These are phyloP conservation scores for Calocybe gambosa DNA, from an alignment of 1,284 basidiomycete species.

Conservation along the genomic window DNA sequence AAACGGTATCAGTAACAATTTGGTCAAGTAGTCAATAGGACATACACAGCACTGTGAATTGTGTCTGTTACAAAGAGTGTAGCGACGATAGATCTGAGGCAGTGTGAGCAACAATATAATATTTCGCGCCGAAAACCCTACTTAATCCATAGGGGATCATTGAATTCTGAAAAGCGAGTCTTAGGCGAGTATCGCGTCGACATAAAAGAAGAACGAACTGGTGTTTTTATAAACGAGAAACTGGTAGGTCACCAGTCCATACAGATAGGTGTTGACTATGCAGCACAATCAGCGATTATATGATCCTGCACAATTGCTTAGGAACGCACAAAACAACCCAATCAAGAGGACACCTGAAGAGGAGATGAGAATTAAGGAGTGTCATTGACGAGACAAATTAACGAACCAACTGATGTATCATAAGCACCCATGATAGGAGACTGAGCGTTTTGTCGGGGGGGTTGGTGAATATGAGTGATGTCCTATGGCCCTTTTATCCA, in stretches of 20 bases:
- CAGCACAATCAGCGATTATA: background rate
- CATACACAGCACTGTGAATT: slow-evolving; percentile 32
- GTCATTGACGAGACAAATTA: background rate
- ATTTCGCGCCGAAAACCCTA: slow-evolving; percentile 11
- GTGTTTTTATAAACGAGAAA: slow-evolving; percentile 32
- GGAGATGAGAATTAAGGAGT: background rate
- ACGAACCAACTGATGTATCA: slow-evolving; percentile 26
- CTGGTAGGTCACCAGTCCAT: slow-evolving; percentile 39
- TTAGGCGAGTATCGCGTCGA: background rate
- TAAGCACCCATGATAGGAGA: slow-evolving; percentile 23
- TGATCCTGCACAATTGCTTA: background rate
- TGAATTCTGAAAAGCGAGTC: slow-evolving; percentile 28
- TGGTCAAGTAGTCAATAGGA: background rate
- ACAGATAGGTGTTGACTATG: slow-evolving; percentile 41
- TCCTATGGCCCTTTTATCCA: background rate
- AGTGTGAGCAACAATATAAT: slow-evolving; percentile 7
- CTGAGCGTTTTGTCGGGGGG: background rate
- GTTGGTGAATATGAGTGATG: background rate
- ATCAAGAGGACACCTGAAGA: slow-evolving; percentile 28
- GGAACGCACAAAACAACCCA: slow-evolving; percentile 28
- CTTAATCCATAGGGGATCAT: slow-evolving; percentile 34
- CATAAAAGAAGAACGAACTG: slow-evolving; percentile 23
- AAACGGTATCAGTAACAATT: background rate
- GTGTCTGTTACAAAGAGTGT: slow-evolving; percentile 36
- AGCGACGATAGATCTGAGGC: slow-evolving; percentile 25